These are phyloP conservation scores for Hypoxylon intermedium DNA, from an alignment of 495 filamentous ascomycete genomes.

Conservation along the genomic window DNA sequence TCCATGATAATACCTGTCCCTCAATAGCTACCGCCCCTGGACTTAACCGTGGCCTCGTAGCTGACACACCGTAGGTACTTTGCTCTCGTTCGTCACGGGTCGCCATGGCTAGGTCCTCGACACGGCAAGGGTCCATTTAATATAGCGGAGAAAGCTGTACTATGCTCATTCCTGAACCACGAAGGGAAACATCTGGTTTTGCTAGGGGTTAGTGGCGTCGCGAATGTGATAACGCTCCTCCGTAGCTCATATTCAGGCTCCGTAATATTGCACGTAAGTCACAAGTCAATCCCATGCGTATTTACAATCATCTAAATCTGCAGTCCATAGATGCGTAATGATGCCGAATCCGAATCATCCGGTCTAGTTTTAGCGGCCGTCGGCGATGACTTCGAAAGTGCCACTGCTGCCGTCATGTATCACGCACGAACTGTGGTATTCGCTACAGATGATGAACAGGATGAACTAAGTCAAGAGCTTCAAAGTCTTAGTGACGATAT, in stretches of 20 bases:
- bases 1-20: constrained; percentile 18
- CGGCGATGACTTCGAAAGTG: constrained; percentile 76
- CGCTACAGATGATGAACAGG: constrained; percentile 20
- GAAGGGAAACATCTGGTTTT: constrained; percentile 83
- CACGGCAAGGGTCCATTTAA: constrained; percentile 74
- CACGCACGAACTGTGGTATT: constrained; percentile 75
- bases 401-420: constrained; percentile 83
- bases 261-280: constrained; percentile 68
- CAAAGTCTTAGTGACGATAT: constrained; percentile 56
- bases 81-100: constrained; percentile 77
- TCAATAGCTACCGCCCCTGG: background rate
- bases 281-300: background rate
- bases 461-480: constrained; percentile 47
- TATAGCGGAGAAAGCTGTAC: constrained; percentile 76
- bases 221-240: constrained; percentile 75
- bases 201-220: constrained; percentile 78
- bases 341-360: constrained; percentile 59
- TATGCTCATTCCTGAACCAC: constrained; percentile 78
- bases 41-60: background rate
- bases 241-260: constrained; percentile 69
- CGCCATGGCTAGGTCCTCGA: constrained; percentile 85
- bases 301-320: constrained; percentile 17
- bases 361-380: constrained; percentile 74
- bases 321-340: constrained; percentile 62
- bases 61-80: constrained; percentile 66